phyloP scores from a whole-genome alignment of 2,329 filamentous ascomycete species.

The Clarireedia paspali region DNA sequence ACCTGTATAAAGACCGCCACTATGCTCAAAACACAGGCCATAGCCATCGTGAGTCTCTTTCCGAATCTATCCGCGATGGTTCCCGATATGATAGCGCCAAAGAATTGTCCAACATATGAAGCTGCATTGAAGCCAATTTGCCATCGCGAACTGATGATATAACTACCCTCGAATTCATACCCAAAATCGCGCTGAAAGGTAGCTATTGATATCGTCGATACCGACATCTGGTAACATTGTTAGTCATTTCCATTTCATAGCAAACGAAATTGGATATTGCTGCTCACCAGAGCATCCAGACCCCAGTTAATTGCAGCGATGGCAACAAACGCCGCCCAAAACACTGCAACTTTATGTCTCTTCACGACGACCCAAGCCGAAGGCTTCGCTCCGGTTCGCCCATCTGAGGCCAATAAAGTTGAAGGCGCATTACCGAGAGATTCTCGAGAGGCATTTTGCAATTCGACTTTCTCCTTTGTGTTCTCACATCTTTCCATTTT shows the following conservation, averaged over 20 bases:
- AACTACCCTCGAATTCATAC: conserved; percentile 1
- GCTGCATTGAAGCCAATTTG: conserved; percentile 7
- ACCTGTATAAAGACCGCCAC: conserved; percentile 1
- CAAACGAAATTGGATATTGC: too few species aligned
- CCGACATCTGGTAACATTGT: background rate
- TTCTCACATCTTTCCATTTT: too few species aligned
- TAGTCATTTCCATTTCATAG: background rate
- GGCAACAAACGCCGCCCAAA: conserved; percentile 6
- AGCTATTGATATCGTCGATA: background rate
- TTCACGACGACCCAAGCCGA: conserved; percentile 5
- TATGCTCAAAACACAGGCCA: conserved; percentile 1
- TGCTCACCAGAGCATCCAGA: conserved; percentile 7
- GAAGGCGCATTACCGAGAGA: background rate
- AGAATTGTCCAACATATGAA: conserved; percentile 5
- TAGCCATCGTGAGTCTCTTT: background rate
- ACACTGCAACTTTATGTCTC: conserved; percentile 5
- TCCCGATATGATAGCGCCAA: conserved; percentile 4
- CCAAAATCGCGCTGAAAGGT: conserved; percentile 7
- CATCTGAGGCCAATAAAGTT: too few species aligned
- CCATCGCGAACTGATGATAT: conserved; percentile 8
- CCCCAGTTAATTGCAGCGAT: conserved; percentile 8
- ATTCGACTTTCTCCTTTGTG: background rate
- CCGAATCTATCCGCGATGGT: conserved; percentile 4
- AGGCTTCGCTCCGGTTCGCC: background rate
- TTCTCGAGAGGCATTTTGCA: background rate